Conservation (phyloP, 2,329 filamentous ascomycete genomes). For the Tolypocladium guangdongense region DNA sequence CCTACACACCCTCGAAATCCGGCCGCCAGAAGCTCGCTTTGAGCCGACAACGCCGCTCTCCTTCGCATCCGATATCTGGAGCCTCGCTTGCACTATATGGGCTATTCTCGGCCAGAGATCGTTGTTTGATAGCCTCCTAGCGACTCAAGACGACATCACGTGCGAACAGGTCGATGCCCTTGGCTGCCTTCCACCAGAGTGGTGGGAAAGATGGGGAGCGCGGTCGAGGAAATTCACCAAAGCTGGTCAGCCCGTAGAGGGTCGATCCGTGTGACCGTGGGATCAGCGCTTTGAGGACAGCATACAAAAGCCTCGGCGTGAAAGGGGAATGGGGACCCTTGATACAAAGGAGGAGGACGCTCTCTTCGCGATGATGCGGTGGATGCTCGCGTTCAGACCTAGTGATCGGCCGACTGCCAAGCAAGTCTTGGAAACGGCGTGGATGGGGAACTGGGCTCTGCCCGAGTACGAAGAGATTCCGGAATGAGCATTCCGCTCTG, state of each 20-base stretch:
- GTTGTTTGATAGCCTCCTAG: background rate
- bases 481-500: too few relatives aligned
- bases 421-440: background rate
- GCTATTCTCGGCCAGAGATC: slow-evolving; percentile 1
- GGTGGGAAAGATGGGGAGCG: too few relatives aligned
- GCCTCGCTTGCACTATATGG: slow-evolving; percentile 1
- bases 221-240: too few relatives aligned
- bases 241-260: too few relatives aligned
- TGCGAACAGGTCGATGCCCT: background rate
- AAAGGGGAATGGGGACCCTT: background rate
- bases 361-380: background rate
- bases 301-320: background rate
- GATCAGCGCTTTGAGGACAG: too few relatives aligned
- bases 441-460: background rate
- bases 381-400: background rate
- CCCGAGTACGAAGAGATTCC: background rate
- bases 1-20: background rate
- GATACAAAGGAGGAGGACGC: background rate
- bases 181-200: too few relatives aligned
- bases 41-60: slow-evolving; percentile 1
- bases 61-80: slow-evolving; percentile 1
- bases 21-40: slow-evolving; percentile 1
- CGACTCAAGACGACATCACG: background rate
- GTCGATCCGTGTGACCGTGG: too few relatives aligned
- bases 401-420: background rate